Evolutionary conservation across 2,329 filamentous ascomycete species (phyloP).

Genomic region (Ascosphaera apis): DNA sequence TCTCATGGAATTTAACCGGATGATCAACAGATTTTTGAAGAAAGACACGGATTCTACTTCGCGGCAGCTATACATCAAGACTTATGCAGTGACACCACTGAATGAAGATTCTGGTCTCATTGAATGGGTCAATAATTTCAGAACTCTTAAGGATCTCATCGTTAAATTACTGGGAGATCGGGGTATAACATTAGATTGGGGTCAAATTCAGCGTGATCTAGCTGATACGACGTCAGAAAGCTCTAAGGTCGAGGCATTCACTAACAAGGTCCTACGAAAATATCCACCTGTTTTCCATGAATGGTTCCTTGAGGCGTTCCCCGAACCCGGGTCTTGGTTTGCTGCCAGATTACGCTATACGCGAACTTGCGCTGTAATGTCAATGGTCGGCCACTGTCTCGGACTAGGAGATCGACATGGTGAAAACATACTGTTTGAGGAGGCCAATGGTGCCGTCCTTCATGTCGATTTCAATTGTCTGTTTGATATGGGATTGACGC

Average conservation of each 20-base stretch:
- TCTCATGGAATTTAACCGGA: slow-evolving; percentile 96
- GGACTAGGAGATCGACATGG: slow-evolving; percentile 86
- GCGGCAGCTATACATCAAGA: slow-evolving; percentile 82
- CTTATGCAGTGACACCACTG: slow-evolving; percentile 85
- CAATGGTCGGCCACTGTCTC: slow-evolving; percentile 92
- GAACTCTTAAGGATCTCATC: slow-evolving; percentile 79
- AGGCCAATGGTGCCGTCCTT: slow-evolving; percentile 78
- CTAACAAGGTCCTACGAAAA: slow-evolving; percentile 33
- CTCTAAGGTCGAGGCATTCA: slow-evolving; percentile 32
- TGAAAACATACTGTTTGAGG: slow-evolving; percentile 88
- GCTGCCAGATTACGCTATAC: slow-evolving; percentile 72
- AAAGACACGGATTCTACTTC: slow-evolving; percentile 76
- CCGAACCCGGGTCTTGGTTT: slow-evolving; percentile 83
- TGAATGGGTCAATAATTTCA: slow-evolving; percentile 94
- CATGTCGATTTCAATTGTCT: slow-evolving; percentile 99
- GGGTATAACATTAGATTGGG: slow-evolving; percentile 27
- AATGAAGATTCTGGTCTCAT: slow-evolving; percentile 97
- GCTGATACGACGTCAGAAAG: background rate
- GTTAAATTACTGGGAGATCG: slow-evolving; percentile 54
- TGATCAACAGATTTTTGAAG: slow-evolving; percentile 91
- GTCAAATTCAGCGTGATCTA: slow-evolving; percentile 1
- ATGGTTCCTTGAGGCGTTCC: slow-evolving; percentile 93
- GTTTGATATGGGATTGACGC: slow-evolving; percentile 92
- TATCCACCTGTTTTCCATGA: slow-evolving; percentile 72
- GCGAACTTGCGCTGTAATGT: slow-evolving; percentile 91